These are phyloP conservation scores for Comarum palustre DNA, from an alignment of 306 rosid genomes.

Conservation along the genomic window DNA sequence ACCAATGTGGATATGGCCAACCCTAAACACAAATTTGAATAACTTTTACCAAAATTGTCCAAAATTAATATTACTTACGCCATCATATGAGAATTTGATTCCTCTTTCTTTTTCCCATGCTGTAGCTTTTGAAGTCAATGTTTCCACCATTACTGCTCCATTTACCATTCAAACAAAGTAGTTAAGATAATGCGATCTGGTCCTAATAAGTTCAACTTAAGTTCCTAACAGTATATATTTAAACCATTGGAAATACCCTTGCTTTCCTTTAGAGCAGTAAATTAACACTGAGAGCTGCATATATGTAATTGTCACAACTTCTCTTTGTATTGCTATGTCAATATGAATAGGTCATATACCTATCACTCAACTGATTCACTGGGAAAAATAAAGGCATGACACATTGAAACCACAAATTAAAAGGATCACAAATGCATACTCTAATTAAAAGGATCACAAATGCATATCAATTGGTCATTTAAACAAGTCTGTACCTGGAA, in stretches of 20 bases:
- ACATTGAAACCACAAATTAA: conserved; percentile 4
- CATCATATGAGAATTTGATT: conserved; percentile 52
- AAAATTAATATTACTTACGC: conserved; percentile 44
- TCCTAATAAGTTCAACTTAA: background rate
- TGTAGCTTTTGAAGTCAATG: conserved; percentile 50
- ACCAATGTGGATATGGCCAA: conserved; percentile 1
- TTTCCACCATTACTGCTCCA: conserved; percentile 60
- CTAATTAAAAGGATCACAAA: background rate
- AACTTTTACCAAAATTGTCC: background rate
- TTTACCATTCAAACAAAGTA: conserved; percentile 9
- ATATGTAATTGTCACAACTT: background rate
- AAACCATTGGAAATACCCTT: background rate
- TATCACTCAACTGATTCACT: background rate
- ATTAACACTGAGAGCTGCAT: background rate
- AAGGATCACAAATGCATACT: background rate
- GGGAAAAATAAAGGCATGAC: background rate
- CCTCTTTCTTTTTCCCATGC: conserved; percentile 74
- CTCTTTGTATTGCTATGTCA: background rate
- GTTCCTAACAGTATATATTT: background rate
- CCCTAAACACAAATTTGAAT: background rate
- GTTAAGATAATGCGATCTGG: too few relatives aligned
- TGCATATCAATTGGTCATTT: background rate
- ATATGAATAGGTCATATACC: background rate
- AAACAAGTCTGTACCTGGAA: conserved; percentile 46
- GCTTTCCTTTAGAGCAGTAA: background rate